Evolutionary conservation across 306 rosid genomes (phyloP).

Genomic region (Begonia masoniana): DNA sequence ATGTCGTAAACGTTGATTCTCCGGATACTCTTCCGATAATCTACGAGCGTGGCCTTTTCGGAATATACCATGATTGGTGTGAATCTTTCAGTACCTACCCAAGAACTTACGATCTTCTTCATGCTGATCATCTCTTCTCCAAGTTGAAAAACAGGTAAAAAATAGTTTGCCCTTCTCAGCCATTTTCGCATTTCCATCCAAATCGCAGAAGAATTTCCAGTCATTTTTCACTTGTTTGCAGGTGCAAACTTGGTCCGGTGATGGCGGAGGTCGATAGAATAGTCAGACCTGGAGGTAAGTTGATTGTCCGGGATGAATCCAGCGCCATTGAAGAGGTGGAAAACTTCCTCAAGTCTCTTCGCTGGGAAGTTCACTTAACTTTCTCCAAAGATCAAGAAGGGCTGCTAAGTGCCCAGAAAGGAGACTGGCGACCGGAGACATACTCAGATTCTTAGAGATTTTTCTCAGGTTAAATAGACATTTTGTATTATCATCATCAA

Average conservation of each 20-base stretch:
- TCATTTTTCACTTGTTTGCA: conserved; percentile 13
- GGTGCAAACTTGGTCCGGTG: conserved; percentile 64
- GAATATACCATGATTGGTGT: conserved; percentile 96
- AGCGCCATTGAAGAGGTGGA: conserved; percentile 53
- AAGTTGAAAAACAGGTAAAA: conserved; percentile 54
- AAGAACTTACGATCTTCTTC: conserved; percentile 69
- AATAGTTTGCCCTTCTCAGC: too few relatives aligned
- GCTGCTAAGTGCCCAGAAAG: conserved; percentile 68
- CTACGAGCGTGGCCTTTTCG: conserved; percentile 84
- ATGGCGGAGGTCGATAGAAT: conserved; percentile 89
- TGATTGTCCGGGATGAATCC: conserved; percentile 72
- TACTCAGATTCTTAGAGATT: conserved; percentile 30
- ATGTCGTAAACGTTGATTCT: conserved; percentile 71
- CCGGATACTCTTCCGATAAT: conserved; percentile 84
- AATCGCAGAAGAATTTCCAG: neutral
- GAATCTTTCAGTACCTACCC: conserved; percentile 94
- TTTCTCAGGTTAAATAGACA: too few relatives aligned
- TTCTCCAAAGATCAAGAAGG: conserved; percentile 55
- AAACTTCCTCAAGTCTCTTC: conserved; percentile 61
- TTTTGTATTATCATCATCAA: too few relatives aligned
- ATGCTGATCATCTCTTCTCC: conserved; percentile 87
- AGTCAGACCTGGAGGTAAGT: conserved; percentile 62
- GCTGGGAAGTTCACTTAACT: conserved; percentile 63
- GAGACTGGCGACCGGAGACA: conserved; percentile 56
- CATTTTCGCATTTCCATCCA: too few relatives aligned